These are phyloP conservation scores for Ulmus americana DNA, from an alignment of 331 rosid genomes.

Conservation along the genomic window DNA sequence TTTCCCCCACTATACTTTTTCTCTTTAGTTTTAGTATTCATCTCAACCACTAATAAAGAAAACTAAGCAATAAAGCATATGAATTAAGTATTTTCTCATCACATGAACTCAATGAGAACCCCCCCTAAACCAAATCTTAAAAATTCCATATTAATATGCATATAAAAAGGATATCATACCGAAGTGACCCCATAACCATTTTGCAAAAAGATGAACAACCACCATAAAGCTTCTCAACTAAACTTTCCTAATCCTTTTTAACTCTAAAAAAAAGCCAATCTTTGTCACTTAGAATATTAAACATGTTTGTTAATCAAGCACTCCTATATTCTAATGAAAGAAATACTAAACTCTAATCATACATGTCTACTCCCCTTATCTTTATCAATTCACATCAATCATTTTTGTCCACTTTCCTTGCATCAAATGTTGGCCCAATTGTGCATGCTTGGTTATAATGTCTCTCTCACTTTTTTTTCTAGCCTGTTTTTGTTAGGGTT, in stretches of 20 bases:
- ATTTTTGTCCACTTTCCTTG: slow-evolving; percentile 49
- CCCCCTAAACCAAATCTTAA: slow-evolving; percentile 30
- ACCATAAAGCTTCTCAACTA: slow-evolving; percentile 24
- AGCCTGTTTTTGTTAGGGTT: slow-evolving; percentile 32
- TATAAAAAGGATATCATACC: slow-evolving; percentile 12
- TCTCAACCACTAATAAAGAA: slow-evolving; percentile 13
- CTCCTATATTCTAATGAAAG: slow-evolving; percentile 37
- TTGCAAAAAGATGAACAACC: slow-evolving; percentile 5
- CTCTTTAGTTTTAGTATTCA: slow-evolving; percentile 10
- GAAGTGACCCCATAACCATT: slow-evolving; percentile 26
- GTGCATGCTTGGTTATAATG: slow-evolving; percentile 55
- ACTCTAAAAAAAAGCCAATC: slow-evolving; percentile 27
- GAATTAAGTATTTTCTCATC: slow-evolving; percentile 17
- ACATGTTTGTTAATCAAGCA: slow-evolving; percentile 31
- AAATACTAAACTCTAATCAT: slow-evolving; percentile 36
- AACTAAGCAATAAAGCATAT: slow-evolving; percentile 23
- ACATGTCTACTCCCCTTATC: slow-evolving; percentile 27
- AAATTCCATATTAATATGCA: slow-evolving; percentile 5
- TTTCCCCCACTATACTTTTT: background rate
- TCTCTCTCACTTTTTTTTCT: slow-evolving; percentile 34
- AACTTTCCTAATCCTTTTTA: slow-evolving; percentile 33
- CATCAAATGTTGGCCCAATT: slow-evolving; percentile 42
- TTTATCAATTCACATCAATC: slow-evolving; percentile 41
- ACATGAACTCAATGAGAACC: slow-evolving; percentile 59
- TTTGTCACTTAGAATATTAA: slow-evolving; percentile 27